Conservation (phyloP, 2,329 filamentous ascomycete species). For the Akanthomyces lecanii region DNA sequence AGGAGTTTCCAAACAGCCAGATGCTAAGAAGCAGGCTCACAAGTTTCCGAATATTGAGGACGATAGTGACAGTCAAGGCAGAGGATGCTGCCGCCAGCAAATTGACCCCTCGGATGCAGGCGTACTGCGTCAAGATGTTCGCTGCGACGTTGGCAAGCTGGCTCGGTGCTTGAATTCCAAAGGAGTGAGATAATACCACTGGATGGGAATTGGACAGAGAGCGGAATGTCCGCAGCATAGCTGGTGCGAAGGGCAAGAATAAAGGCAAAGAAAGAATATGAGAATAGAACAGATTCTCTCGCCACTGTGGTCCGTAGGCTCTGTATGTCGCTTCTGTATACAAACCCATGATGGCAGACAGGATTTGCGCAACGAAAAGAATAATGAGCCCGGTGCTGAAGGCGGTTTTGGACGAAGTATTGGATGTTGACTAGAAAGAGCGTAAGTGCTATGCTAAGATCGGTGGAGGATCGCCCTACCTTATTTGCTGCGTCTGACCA, state of each 20-base stretch:
- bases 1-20: slow-evolving; percentile 84
- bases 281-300: slow-evolving; percentile 94
- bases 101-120: slow-evolving; percentile 94
- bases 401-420: slow-evolving; percentile 23
- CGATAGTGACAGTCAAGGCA: slow-evolving; percentile 92
- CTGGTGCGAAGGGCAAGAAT: slow-evolving; percentile 67
- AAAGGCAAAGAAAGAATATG: slow-evolving; percentile 71
- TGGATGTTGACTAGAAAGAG: slow-evolving; percentile 7
- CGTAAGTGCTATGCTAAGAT: slow-evolving; percentile 17
- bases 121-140: slow-evolving; percentile 86
- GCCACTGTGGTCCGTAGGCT: slow-evolving; percentile 84
- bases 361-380: slow-evolving; percentile 79
- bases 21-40: slow-evolving; percentile 89
- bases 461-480: slow-evolving; percentile 42
- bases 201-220: slow-evolving; percentile 61
- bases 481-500: slow-evolving; percentile 86
- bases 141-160: slow-evolving; percentile 67
- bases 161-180: slow-evolving; percentile 47
- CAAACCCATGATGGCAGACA: slow-evolving; percentile 91
- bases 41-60: slow-evolving; percentile 91
- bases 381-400: slow-evolving; percentile 67
- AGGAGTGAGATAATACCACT: slow-evolving; percentile 31
- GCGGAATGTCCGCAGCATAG: slow-evolving; percentile 59
- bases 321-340: slow-evolving; percentile 91
- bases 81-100: slow-evolving; percentile 84